phyloP scores from a whole-genome alignment of 2,329 filamentous ascomycete species.

The Beauveria bassiana region DNA sequence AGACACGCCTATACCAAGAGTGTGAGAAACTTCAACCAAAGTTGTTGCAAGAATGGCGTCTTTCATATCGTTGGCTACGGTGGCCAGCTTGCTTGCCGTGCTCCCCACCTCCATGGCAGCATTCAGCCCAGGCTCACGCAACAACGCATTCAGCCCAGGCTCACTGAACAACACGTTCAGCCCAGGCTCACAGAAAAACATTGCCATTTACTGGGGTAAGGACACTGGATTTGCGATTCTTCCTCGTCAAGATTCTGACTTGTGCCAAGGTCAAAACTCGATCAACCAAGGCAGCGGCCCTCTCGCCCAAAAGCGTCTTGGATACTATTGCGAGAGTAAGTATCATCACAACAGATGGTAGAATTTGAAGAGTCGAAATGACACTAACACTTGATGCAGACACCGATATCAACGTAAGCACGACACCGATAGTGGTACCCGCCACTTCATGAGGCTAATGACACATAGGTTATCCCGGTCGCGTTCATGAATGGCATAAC shows the following conservation, averaged over 20 bases:
- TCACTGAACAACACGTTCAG: conserved; percentile 43
- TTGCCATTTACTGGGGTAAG: conserved; percentile 61
- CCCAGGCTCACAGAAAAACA: conserved; percentile 39
- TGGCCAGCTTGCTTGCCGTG: conserved; percentile 17
- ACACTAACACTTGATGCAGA: conserved; percentile 24
- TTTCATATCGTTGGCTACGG: conserved; percentile 10
- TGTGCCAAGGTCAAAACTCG: conserved; percentile 50
- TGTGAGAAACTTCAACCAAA: not conserved
- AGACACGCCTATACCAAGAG: not conserved
- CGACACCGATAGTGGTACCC: not conserved
- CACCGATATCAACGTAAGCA: conserved; percentile 37
- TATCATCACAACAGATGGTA: not conserved
- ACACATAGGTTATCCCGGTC: conserved; percentile 46
- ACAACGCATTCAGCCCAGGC: conserved; percentile 16
- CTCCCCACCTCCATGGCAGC: conserved; percentile 29
- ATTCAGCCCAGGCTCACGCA: conserved; percentile 34
- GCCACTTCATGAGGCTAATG: not conserved
- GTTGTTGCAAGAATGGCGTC: not conserved
- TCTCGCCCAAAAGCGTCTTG: conserved; percentile 45
- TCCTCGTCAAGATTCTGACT: not conserved
- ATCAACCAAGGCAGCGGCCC: conserved; percentile 35
- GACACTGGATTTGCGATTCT: not conserved
- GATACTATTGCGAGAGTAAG: conserved; percentile 52
- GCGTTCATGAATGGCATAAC: conserved; percentile 55
- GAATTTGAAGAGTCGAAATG: not conserved